Conservation (phyloP, 139 green algal species). For the Spirogloea muscicola region DNA sequence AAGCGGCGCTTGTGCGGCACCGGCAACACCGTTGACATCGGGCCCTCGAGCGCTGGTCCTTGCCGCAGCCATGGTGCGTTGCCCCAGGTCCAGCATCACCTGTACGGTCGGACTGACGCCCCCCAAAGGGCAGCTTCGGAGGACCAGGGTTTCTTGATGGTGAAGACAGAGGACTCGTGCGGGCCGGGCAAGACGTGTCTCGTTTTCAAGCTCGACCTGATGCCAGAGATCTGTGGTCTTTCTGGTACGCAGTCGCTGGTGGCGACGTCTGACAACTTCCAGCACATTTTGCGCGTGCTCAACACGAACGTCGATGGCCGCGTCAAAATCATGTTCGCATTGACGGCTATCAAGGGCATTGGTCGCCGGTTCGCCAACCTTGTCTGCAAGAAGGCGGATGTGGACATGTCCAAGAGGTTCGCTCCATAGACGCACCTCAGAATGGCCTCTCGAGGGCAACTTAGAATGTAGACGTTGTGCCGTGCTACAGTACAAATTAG, state of each 20-base stretch:
- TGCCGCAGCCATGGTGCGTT: too few species aligned
- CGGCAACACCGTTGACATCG: too few species aligned
- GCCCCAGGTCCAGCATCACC: too few species aligned
- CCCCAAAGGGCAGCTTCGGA: too few species aligned
- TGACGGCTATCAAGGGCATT: conserved; percentile 94
- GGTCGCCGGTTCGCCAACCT: conserved; percentile 94
- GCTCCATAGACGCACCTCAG: background rate
- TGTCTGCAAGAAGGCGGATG: conserved; percentile 97
- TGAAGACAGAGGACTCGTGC: too few species aligned
- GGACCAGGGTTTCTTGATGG: too few species aligned
- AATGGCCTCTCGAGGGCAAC: background rate
- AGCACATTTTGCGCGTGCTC: conserved; percentile 98
- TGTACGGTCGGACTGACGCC: too few species aligned
- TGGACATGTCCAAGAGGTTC: conserved; percentile 82
- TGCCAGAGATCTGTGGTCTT: too few species aligned
- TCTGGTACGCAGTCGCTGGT: conserved; percentile 3
- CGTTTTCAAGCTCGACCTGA: too few species aligned
- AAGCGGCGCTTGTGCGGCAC: too few species aligned
- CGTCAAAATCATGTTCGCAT: conserved; percentile 95
- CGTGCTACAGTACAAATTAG: background rate
- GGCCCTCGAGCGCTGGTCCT: too few species aligned
- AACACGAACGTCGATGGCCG: conserved; percentile 99
- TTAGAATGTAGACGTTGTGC: background rate
- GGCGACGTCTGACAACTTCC: conserved; percentile 76
- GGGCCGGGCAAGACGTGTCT: too few species aligned